Percentiles rank a stretch among this genome's conserved stretches.
phyloP scores from a whole-genome alignment of 140 eudicot species.

The Stevia rebaudiana region DNA sequence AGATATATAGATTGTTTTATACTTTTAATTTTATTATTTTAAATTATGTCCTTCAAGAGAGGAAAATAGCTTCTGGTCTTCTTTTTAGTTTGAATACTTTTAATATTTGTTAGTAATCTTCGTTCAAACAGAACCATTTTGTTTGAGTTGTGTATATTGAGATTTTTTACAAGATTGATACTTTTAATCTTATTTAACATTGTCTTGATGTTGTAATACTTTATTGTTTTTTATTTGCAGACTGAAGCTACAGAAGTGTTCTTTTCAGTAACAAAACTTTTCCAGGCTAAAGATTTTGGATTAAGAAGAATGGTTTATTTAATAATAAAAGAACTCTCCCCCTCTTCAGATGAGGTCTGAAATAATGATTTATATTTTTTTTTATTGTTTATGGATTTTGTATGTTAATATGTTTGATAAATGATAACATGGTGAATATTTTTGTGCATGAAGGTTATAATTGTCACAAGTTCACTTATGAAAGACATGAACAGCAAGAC shows the following conservation, averaged over 20 bases:
- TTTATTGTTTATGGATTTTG: neutral
- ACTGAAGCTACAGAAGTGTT: constrained; percentile 91
- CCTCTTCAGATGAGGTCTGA: constrained; percentile 86
- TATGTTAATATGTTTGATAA: constrained; percentile 17
- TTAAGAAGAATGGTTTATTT: constrained; percentile 93
- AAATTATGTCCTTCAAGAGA: neutral
- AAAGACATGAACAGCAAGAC: constrained; percentile 98
- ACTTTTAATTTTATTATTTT: neutral
- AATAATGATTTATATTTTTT: neutral
- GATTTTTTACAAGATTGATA: neutral
- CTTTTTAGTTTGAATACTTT: neutral
- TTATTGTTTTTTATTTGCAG: constrained; percentile 30
- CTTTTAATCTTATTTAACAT: constrained; percentile 12
- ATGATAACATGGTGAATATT: constrained; percentile 14
- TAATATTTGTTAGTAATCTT: constrained; percentile 1
- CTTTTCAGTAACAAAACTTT: constrained; percentile 82
- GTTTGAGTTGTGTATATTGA: neutral
- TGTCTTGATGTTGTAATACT: neutral
- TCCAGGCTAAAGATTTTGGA: constrained; percentile 73
- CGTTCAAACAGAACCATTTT: constrained; percentile 8
- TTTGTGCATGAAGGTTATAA: constrained; percentile 51
- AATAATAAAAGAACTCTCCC: constrained; percentile 89
- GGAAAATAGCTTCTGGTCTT: constrained; percentile 2
- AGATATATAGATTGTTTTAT: neutral
- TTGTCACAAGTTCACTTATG: constrained; percentile 92